Evolutionary conservation across 441 rosid genomes (phyloP).

Genomic region (Brassica balearica): DNA sequence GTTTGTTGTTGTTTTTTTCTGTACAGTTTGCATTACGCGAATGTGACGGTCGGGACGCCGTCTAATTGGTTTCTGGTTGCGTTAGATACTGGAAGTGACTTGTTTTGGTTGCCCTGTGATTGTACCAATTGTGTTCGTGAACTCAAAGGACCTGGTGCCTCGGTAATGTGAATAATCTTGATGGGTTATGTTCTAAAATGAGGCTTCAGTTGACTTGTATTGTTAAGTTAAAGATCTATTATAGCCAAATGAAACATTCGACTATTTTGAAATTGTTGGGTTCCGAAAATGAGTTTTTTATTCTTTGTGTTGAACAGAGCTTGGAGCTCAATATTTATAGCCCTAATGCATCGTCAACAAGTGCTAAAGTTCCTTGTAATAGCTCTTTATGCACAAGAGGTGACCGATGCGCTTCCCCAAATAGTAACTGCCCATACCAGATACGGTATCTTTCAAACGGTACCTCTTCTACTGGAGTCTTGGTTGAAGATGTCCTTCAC

Average conservation of each 20-base stretch:
- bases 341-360: constrained; percentile 74
- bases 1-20: constrained; percentile 2
- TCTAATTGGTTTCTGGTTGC: constrained; percentile 84
- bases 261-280: background rate
- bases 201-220: constrained; percentile 2
- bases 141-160: constrained; percentile 37
- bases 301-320: constrained; percentile 47
- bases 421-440: constrained; percentile 71
- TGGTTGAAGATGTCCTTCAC: constrained; percentile 84
- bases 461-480: constrained; percentile 74
- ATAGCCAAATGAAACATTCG: too few species aligned
- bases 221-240: background rate
- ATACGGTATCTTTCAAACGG: constrained; percentile 74
- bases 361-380: constrained; percentile 68
- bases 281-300: constrained; percentile 12
- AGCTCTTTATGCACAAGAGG: constrained; percentile 58
- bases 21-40: constrained; percentile 83
- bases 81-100: constrained; percentile 86
- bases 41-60: constrained; percentile 81
- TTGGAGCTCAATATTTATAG: constrained; percentile 71
- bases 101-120: constrained; percentile 97
- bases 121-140: constrained; percentile 66
- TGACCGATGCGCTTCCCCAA: constrained; percentile 58
- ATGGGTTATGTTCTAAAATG: background rate
- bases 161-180: constrained; percentile 27